Evolutionary conservation across 1,284 basidiomycete species (phyloP).

Genomic region (Mycosarcoma maydis): DNA sequence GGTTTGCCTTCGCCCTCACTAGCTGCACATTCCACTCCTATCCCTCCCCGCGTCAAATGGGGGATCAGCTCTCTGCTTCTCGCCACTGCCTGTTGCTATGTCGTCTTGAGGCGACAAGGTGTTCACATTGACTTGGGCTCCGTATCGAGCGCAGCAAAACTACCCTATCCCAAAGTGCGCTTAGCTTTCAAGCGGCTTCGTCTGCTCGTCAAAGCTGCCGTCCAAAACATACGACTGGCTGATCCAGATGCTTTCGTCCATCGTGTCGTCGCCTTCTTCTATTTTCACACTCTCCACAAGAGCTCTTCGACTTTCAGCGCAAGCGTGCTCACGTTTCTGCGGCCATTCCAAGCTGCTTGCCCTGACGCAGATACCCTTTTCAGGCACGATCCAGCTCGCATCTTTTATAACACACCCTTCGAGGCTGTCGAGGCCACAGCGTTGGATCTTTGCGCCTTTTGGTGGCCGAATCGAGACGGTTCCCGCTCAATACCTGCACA

Average conservation of each 20-base stretch:
- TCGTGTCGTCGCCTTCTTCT: slow-evolving; percentile 31
- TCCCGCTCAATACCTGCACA: background rate
- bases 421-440: slow-evolving; percentile 29
- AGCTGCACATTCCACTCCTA: background rate
- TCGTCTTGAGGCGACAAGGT: slow-evolving; percentile 29
- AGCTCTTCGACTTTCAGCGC: background rate
- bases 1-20: too few species aligned
- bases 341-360: background rate
- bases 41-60: slow-evolving; percentile 23
- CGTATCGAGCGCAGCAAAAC: slow-evolving; percentile 22
- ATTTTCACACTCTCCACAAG: background rate
- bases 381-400: background rate
- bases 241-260: slow-evolving; percentile 25
- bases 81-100: slow-evolving; percentile 44
- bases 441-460: slow-evolving; percentile 34
- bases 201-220: slow-evolving; percentile 14
- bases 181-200: slow-evolving; percentile 16
- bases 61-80: slow-evolving; percentile 18
- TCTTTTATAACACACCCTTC: slow-evolving; percentile 10
- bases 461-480: slow-evolving; percentile 24
- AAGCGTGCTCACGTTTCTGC: slow-evolving; percentile 13
- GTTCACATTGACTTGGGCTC: slow-evolving; percentile 18
- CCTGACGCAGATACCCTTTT: background rate
- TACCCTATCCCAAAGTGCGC: slow-evolving; percentile 10
- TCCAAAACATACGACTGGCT: slow-evolving; percentile 18